Percentiles rank a stretch among this genome's conserved stretches.
Evolutionary conservation across 345 rosid species (phyloP).

Genomic region (Heritiera fomes): DNA sequence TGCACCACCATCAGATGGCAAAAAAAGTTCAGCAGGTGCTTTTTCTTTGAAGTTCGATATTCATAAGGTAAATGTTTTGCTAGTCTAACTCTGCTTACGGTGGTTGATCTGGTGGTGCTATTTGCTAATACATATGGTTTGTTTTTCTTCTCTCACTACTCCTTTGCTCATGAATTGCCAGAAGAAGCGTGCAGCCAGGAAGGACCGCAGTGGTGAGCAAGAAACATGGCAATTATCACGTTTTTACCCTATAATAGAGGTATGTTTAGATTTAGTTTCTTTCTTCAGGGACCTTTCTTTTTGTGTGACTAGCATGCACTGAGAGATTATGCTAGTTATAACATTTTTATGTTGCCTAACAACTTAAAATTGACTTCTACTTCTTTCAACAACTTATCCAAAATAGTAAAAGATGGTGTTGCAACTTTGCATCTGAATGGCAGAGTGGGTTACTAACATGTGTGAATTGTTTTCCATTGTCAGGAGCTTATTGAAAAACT

Average conservation of each 20-base stretch:
- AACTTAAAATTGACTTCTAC: neutral
- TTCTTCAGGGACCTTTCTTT: neutral
- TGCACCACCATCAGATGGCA: slow-evolving; percentile 63
- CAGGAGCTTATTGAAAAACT: slow-evolving; percentile 94
- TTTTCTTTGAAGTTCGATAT: slow-evolving; percentile 91
- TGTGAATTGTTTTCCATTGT: slow-evolving; percentile 15
- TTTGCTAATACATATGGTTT: slow-evolving; percentile 11
- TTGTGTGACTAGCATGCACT: neutral
- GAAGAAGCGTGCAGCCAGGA: slow-evolving; percentile 89
- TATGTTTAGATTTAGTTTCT: slow-evolving; percentile 20
- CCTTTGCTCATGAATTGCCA: slow-evolving; percentile 38
- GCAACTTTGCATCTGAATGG: neutral
- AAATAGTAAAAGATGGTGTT: neutral
- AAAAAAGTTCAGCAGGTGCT: slow-evolving; percentile 62
- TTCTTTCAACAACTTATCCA: neutral
- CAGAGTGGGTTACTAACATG: neutral
- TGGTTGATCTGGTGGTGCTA: slow-evolving; percentile 17
- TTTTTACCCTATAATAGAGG: slow-evolving; percentile 98
- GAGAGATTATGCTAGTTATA: no score
- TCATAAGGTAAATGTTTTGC: slow-evolving; percentile 60
- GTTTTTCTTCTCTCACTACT: neutral
- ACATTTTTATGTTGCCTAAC: no score
- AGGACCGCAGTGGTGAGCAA: slow-evolving; percentile 74
- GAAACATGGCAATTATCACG: slow-evolving; percentile 91
- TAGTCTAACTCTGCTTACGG: slow-evolving; percentile 17